Evolutionary conservation across 2,329 filamentous ascomycete species (phyloP).

Genomic region (Pseudopyricularia javanii): DNA sequence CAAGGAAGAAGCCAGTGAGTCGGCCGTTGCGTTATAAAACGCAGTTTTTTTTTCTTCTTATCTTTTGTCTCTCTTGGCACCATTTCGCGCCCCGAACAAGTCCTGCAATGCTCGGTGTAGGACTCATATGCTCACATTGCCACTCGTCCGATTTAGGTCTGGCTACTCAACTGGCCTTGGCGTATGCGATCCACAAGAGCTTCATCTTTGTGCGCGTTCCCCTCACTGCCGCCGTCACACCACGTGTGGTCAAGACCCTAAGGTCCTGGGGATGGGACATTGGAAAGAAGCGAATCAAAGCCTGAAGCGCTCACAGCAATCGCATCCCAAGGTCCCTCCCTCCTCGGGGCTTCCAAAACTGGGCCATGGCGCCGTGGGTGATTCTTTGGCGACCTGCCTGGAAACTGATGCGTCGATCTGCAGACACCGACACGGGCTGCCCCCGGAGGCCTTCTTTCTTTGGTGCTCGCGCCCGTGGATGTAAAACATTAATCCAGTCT

Average conservation of each 20-base stretch:
- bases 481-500: neutral
- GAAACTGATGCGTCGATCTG: too few relatives aligned
- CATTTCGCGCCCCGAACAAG: too few relatives aligned
- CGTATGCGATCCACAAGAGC: slow-evolving; percentile 95
- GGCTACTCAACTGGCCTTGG: slow-evolving; percentile 76
- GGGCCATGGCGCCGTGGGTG: neutral
- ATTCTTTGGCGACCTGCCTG: neutral
- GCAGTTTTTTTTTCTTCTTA: neutral
- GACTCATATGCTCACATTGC: slow-evolving; percentile 7
- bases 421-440: too few relatives aligned
- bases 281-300: slow-evolving; percentile 47
- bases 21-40: neutral
- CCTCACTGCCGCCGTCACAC: slow-evolving; percentile 77
- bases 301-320: neutral
- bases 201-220: slow-evolving; percentile 96
- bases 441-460: too few relatives aligned
- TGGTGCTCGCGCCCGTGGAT: neutral
- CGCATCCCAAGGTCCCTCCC: neutral
- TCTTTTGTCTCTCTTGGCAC: neutral
- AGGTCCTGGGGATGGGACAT: slow-evolving; percentile 91
- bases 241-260: slow-evolving; percentile 85
- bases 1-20: slow-evolving; percentile 60
- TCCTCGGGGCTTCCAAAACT: neutral
- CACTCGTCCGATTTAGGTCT: slow-evolving; percentile 29
- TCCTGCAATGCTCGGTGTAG: neutral